phyloP scores from a whole-genome alignment of 1,139 yeast species.

The Debaryomyces nepalensis region DNA sequence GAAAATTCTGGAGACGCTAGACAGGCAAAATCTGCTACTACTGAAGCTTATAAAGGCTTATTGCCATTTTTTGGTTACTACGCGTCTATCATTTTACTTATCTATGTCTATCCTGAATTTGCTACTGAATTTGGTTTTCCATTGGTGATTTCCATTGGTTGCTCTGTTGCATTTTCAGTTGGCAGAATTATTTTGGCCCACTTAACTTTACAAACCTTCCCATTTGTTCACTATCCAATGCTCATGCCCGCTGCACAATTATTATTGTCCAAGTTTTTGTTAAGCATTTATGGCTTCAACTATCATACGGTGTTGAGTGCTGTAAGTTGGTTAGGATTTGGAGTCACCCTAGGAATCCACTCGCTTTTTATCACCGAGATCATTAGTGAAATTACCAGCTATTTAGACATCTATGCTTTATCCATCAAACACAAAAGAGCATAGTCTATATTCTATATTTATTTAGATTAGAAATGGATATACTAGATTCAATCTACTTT shows the following conservation, averaged over 20 bases:
- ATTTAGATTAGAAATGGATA: not conserved
- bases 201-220: slow-evolving; percentile 79
- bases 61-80: slow-evolving; percentile 75
- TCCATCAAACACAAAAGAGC: slow-evolving; percentile 79
- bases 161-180: slow-evolving; percentile 78
- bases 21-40: slow-evolving; percentile 30
- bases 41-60: slow-evolving; percentile 63
- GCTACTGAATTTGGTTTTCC: slow-evolving; percentile 58
- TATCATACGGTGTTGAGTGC: slow-evolving; percentile 45
- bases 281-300: slow-evolving; percentile 43
- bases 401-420: slow-evolving; percentile 83
- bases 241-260: slow-evolving; percentile 66
- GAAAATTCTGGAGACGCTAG: slow-evolving; percentile 22
- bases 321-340: slow-evolving; percentile 74
- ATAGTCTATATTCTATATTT: slow-evolving; percentile 18
- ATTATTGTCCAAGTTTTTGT: slow-evolving; percentile 43
- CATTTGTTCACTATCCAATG: slow-evolving; percentile 71
- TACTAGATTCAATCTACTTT: not conserved
- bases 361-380: slow-evolving; percentile 80
- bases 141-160: slow-evolving; percentile 69
- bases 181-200: slow-evolving; percentile 91
- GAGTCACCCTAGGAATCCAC: slow-evolving; percentile 76
- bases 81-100: slow-evolving; percentile 52
- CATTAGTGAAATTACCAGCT: slow-evolving; percentile 79
- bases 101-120: slow-evolving; percentile 54